Evolutionary conservation across 441 rosid species (phyloP).

Genomic region (Raphanus hybrid): DNA sequence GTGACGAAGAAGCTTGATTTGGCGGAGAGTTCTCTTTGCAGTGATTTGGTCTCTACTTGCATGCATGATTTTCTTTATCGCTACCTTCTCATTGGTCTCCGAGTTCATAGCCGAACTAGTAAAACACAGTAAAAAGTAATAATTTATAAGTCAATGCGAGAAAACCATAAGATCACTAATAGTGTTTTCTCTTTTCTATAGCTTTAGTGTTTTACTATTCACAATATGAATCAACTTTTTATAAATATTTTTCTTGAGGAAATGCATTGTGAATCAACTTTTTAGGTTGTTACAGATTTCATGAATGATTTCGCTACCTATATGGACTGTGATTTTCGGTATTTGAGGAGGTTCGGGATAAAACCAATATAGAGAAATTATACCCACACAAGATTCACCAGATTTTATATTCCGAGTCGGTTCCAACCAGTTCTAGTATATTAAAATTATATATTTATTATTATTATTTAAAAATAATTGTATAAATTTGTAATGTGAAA

Average conservation of each 20-base stretch:
- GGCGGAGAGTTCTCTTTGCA: slow-evolving; percentile 91
- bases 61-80: slow-evolving; percentile 81
- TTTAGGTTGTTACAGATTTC: neutral
- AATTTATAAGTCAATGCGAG: neutral
- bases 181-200: neutral
- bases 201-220: neutral
- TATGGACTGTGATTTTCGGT: neutral
- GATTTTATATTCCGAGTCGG: neutral
- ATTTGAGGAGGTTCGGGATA: neutral
- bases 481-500: no score
- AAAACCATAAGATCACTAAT: neutral
- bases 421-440: neutral
- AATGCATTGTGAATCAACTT: no score
- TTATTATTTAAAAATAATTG: no score
- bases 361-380: neutral
- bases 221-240: neutral
- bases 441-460: no score
- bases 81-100: slow-evolving; percentile 78
- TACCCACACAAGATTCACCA: neutral
- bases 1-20: slow-evolving; percentile 92
- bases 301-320: neutral
- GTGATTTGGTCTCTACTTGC: slow-evolving; percentile 74
- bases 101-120: slow-evolving; percentile 70
- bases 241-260: no score
- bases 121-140: neutral